Percentiles rank a stretch among this genome's conserved stretches.
phyloP scores from a whole-genome alignment of 2,329 filamentous ascomycete species.

The Cryphonectria japonica region DNA sequence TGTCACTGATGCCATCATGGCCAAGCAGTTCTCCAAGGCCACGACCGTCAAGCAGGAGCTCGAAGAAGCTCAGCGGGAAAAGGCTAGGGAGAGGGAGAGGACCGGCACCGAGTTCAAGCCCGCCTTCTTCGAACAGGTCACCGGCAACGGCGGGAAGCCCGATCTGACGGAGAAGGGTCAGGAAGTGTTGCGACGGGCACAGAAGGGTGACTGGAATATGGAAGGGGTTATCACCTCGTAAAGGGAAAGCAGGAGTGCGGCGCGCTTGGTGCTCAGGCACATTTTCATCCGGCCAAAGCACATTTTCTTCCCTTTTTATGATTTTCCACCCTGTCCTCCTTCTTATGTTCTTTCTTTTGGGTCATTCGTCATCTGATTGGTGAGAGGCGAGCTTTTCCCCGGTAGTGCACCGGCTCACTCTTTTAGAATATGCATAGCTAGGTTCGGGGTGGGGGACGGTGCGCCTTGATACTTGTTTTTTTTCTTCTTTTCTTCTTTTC shows the following conservation, averaged over 20 bases:
- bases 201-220: slow-evolving; percentile 57
- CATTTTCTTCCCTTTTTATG: not conserved
- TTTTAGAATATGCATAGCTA: slow-evolving; percentile 24
- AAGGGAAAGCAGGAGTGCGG: not conserved
- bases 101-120: slow-evolving; percentile 75
- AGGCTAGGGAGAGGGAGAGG: slow-evolving; percentile 77
- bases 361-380: slow-evolving; percentile 14
- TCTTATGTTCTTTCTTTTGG: not conserved
- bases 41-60: slow-evolving; percentile 88
- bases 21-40: slow-evolving; percentile 82
- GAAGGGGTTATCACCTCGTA: slow-evolving; percentile 44
- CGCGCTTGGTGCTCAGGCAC: not conserved
- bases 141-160: slow-evolving; percentile 59
- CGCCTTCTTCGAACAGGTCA: slow-evolving; percentile 77
- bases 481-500: not conserved
- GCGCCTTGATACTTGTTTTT: not conserved
- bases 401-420: slow-evolving; percentile 17
- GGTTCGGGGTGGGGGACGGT: slow-evolving; percentile 15
- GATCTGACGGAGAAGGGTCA: slow-evolving; percentile 59
- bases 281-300: not conserved
- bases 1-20: slow-evolving; percentile 82
- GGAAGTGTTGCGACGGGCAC: slow-evolving; percentile 54
- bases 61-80: slow-evolving; percentile 86
- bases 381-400: slow-evolving; percentile 3
- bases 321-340: not conserved